phyloP scores from a whole-genome alignment of 306 rosid genomes.

The Alnus rubra region DNA sequence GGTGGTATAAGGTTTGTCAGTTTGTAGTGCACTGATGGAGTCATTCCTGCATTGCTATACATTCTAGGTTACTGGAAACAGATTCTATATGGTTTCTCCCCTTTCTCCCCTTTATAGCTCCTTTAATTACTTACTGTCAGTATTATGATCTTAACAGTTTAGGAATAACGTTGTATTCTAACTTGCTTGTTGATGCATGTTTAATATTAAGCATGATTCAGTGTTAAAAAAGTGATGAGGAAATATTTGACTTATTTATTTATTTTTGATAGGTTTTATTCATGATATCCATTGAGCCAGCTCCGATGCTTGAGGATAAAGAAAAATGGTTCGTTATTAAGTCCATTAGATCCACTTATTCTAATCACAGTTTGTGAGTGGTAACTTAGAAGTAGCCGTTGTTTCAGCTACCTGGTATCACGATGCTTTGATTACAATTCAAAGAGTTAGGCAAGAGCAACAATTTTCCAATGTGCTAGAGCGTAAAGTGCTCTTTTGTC shows the following conservation, averaged over 20 bases:
- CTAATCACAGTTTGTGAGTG: conserved; percentile 15
- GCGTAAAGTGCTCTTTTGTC: background rate
- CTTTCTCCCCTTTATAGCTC: background rate
- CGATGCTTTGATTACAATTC: background rate
- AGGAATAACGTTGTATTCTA: background rate
- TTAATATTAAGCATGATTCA: background rate
- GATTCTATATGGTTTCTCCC: background rate
- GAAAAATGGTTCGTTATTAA: conserved; percentile 80
- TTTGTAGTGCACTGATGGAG: background rate
- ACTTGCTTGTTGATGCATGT: background rate
- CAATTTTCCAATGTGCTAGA: conserved; percentile 12
- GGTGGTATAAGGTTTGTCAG: background rate
- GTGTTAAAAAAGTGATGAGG: conserved; percentile 10
- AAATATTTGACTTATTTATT: conserved; percentile 27
- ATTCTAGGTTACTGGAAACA: background rate
- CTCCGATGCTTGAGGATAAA: conserved; percentile 99
- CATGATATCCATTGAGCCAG: conserved; percentile 99
- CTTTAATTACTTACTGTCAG: too few relatives aligned
- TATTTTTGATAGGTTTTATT: conserved; percentile 68
- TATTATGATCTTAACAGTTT: background rate
- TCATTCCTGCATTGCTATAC: background rate
- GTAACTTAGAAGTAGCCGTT: conserved; percentile 3
- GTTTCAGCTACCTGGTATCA: background rate
- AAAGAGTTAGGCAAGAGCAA: background rate
- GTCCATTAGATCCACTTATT: conserved; percentile 14